These are phyloP conservation scores for Aspergillus saccharolyticus DNA, from an alignment of 495 filamentous ascomycete genomes.

Conservation along the genomic window DNA sequence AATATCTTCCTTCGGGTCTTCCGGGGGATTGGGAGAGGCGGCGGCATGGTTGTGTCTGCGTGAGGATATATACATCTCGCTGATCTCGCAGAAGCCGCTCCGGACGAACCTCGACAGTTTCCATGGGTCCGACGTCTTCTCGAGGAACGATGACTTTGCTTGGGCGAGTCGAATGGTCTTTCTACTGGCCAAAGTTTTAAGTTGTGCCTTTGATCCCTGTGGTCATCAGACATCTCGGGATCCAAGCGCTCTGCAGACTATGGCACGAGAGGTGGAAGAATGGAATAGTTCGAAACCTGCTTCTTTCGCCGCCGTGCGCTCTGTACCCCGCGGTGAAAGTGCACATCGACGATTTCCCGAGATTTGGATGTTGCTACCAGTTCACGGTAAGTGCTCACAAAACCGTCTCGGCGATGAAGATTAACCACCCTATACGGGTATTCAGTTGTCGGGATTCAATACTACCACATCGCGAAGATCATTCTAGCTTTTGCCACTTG, in stretches of 20 bases:
- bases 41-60: conserved; percentile 32
- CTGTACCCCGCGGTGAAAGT: conserved; percentile 11
- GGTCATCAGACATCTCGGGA: background rate
- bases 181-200: conserved; percentile 23
- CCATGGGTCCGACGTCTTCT: conserved; percentile 21
- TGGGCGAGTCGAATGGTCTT: conserved; percentile 30
- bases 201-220: conserved; percentile 13
- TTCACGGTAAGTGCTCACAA: conserved; percentile 20
- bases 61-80: conserved; percentile 27
- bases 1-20: conserved; percentile 24
- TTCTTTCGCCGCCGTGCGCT: conserved; percentile 23
- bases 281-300: conserved; percentile 25
- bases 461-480: conserved; percentile 31
- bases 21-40: conserved; percentile 26
- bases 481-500: conserved; percentile 20
- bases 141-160: conserved; percentile 26
- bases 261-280: conserved; percentile 17
- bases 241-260: background rate
- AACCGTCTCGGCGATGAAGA: background rate
- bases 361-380: conserved; percentile 29
- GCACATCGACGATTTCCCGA: conserved; percentile 14
- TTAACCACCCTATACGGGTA: background rate
- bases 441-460: conserved; percentile 28
- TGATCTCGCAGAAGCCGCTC: conserved; percentile 24
- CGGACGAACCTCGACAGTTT: conserved; percentile 25